Conservation (phyloP, 2,329 filamentous ascomycete species). For the Amauroascus niger region DNA sequence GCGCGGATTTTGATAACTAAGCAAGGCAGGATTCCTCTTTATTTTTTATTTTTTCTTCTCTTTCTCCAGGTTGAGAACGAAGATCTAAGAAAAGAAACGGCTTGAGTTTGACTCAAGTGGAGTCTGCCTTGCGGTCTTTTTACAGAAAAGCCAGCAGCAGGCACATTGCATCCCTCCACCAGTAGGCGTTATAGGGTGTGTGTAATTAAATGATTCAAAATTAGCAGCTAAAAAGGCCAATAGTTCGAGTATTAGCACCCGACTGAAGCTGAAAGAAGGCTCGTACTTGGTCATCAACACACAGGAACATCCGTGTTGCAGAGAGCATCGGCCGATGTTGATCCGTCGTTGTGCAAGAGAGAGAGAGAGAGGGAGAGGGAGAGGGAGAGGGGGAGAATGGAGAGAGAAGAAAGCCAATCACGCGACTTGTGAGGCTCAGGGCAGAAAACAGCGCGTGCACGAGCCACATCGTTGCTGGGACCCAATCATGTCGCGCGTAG, state of each 20-base stretch:
- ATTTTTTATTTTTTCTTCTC: no score
- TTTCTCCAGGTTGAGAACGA: no score
- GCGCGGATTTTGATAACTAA: not conserved
- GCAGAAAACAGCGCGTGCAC: conserved; percentile 4
- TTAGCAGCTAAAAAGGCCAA: not conserved
- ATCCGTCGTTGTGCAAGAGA: no score
- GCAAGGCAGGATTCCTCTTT: not conserved
- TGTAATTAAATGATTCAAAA: not conserved
- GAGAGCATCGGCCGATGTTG: no score
- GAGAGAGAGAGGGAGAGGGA: no score
- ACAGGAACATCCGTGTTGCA: not conserved
- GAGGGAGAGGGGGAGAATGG: no score
- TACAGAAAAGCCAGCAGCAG: not conserved
- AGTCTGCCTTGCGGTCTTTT: conserved; percentile 8
- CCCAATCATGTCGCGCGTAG: not conserved
- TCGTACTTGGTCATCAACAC: not conserved
- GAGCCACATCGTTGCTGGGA: not conserved
- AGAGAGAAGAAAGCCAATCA: not conserved
- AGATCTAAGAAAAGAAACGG: not conserved
- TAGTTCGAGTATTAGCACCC: not conserved
- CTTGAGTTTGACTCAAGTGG: not conserved
- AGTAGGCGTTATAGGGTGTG: not conserved
- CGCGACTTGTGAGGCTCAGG: conserved; percentile 11
- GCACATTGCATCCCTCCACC: not conserved
- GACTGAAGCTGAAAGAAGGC: not conserved